Percentiles rank a stretch among this genome's conserved stretches.
These are phyloP conservation scores for Blumeria hordei DNA, from an alignment of 2,329 filamentous ascomycete species.

Conservation along the genomic window DNA sequence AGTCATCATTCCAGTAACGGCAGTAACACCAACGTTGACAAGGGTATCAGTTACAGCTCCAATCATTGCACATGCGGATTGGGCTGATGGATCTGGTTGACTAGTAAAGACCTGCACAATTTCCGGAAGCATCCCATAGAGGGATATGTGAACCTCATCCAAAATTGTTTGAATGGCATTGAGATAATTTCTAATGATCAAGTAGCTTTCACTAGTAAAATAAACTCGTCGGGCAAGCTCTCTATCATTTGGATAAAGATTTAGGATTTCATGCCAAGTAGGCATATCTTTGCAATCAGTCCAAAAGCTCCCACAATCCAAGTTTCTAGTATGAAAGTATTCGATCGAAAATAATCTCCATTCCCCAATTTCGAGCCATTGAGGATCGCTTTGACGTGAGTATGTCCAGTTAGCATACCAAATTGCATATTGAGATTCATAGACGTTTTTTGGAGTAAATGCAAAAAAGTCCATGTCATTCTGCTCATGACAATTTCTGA, in stretches of 20 bases:
- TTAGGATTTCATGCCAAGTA: neutral
- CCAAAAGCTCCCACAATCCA: constrained; percentile 3
- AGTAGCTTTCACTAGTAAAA: constrained; percentile 2
- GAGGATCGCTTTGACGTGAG: neutral
- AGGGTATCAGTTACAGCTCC: neutral
- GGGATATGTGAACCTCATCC: neutral
- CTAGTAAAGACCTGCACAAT: constrained; percentile 1
- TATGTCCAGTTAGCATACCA: constrained; percentile 5
- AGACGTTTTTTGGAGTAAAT: constrained; percentile 3
- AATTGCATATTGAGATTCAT: neutral
- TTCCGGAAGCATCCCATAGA: constrained; percentile 2
- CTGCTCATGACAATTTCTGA: neutral
- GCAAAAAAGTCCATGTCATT: constrained; percentile 2
- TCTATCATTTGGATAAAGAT: constrained; percentile 2
- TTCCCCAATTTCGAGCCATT: constrained; percentile 2
- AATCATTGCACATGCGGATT: neutral
- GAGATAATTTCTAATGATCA: constrained; percentile 2
- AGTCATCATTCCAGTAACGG: neutral
- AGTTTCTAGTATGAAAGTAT: constrained; percentile 2
- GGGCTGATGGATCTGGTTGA: neutral
- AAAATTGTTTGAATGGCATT: constrained; percentile 1
- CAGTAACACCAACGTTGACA: neutral
- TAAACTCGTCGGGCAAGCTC: constrained; percentile 3
- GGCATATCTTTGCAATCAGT: constrained; percentile 2
- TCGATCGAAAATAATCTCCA: constrained; percentile 3